A percentile compares a stretch with the other conserved stretches of the same genome.
Conservation (phyloP, 2,329 filamentous ascomycete species). For the Corynespora cassiicola region DNA sequence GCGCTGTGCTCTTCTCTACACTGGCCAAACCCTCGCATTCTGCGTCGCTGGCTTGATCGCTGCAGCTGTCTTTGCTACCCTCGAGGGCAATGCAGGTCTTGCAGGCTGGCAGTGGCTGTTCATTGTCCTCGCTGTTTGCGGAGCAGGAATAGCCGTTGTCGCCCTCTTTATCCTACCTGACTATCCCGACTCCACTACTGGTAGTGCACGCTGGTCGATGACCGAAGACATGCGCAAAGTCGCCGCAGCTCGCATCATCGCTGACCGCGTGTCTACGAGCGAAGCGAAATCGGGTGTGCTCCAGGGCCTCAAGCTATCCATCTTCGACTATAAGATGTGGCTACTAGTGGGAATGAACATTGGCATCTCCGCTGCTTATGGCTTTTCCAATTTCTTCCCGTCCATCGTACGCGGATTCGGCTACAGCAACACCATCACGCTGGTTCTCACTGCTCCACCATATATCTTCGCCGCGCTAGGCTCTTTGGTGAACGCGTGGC, state of each 20-base stretch:
- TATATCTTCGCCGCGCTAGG: too few relatives aligned
- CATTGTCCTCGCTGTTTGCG: conserved; percentile 2
- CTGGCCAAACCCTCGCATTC: conserved; percentile 5
- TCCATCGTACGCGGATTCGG: conserved; percentile 5
- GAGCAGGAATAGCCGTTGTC: conserved; percentile 1
- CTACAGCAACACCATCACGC: too few relatives aligned
- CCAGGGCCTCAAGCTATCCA: conserved; percentile 2
- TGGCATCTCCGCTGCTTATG: conserved; percentile 6
- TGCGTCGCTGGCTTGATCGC: conserved; percentile 7
- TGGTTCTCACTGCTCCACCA: too few relatives aligned
- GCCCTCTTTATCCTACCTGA: conserved; percentile 5
- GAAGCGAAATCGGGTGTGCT: conserved; percentile 1
- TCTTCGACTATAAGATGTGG: conserved; percentile 8
- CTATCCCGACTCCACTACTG: conserved; percentile 5
- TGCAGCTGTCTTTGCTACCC: conserved; percentile 2
- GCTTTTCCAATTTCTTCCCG: conserved; percentile 15
- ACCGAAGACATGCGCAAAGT: conserved; percentile 8
- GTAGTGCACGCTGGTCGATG: conserved; percentile 9
- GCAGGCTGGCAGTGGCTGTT: conserved; percentile 13
- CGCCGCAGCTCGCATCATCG: conserved; percentile 10
- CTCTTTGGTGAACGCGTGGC: too few relatives aligned
- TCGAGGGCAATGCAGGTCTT: conserved; percentile 2
- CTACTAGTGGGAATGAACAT: conserved; percentile 2
- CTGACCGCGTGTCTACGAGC: conserved; percentile 10
- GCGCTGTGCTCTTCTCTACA: background rate